Evolutionary conservation across 176 grass and related monocot genomes (phyloP), one percentile per base, ranked within the genome.

Genomic region (Areca catechu): DNA sequence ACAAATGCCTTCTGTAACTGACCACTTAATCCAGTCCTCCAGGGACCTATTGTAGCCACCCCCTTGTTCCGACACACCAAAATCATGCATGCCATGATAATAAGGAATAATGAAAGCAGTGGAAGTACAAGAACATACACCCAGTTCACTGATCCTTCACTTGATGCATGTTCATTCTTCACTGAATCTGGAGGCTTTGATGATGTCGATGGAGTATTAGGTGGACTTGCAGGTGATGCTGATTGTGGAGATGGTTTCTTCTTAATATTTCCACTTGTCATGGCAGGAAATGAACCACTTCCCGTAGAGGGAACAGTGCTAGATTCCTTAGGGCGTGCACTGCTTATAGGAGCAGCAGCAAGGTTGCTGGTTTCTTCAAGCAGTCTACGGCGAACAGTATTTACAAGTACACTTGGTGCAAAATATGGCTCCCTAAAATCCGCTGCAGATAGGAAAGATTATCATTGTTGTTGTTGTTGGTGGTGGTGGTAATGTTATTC

Each of bases 1-100:
- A 98, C 84, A 85, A 98, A 98, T 75, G 88, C 93, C 76, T 89
- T 98, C 54, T 98, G 93, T 24, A 98, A 73, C 72, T 98, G 93
- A 27, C 93, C 93, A 80, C 93, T 98, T 75, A 98, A 68, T 62
- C 93, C 93, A 71, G 88, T 92, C 57, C 72, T 98, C 88, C 88
- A 98, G 72, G 93, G 83, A 60, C 80, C 83, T 75, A 98, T 88
- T 60, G 87, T 71, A 56, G 70, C 50, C 50, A 56, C 78, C 20
- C 77, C 69, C 58, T 92, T 92, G 48, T 59, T 73, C 76, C 58
- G 76, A 47, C 69, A 83, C 43, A 89, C 70, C 17, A 83, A 68
- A 78, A 88, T 12, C 24, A 92, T 53, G 54, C 81, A 89, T 54
- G 19, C 19, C n/a, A 57, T 69, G 20, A 61, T 15, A 15, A 80